Conservation (phyloP, 305 asterid genomes). For the Plantago lanceolata region DNA sequence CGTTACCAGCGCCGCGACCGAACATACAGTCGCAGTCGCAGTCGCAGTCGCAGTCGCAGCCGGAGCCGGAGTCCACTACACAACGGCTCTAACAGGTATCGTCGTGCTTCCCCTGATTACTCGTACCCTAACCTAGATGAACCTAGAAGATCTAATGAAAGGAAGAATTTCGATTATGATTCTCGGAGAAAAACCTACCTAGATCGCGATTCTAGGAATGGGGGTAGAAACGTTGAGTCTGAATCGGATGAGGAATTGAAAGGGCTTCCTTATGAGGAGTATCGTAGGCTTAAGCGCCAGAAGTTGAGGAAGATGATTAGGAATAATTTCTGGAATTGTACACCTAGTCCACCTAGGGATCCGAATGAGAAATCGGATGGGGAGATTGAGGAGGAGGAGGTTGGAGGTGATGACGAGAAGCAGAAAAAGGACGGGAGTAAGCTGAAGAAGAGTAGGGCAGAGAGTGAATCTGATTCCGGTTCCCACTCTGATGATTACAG, state of each 20-base stretch:
- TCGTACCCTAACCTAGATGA: conserved; percentile 45
- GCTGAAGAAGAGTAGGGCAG: conserved; percentile 25
- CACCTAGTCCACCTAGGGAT: conserved; percentile 94
- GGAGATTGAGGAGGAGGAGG: conserved; percentile 43
- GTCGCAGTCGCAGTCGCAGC: conserved; percentile 52
- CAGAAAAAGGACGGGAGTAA: conserved; percentile 26
- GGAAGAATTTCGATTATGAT: conserved; percentile 27
- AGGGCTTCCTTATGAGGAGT: conserved; percentile 65
- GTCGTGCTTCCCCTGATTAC: conserved; percentile 72
- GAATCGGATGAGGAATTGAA: conserved; percentile 86
- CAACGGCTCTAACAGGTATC: conserved; percentile 42
- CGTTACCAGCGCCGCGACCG: conserved; percentile 32
- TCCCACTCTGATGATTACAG: conserved; percentile 47
- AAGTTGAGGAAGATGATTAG: conserved; percentile 57
- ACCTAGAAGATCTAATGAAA: conserved; percentile 28
- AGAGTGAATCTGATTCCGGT: conserved; percentile 32
- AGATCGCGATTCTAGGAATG: conserved; percentile 55
- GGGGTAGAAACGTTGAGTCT: conserved; percentile 31
- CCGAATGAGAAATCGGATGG: conserved; percentile 46
- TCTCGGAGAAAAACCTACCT: conserved; percentile 40
- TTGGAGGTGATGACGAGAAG: conserved; percentile 34
- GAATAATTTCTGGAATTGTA: conserved; percentile 63
- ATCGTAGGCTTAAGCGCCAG: conserved; percentile 78
- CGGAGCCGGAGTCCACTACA: conserved; percentile 48
- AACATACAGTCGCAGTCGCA: conserved; percentile 43